These are phyloP conservation scores for Lepidopterella palustris DNA, from an alignment of 495 filamentous ascomycete genomes.

Conservation along the genomic window DNA sequence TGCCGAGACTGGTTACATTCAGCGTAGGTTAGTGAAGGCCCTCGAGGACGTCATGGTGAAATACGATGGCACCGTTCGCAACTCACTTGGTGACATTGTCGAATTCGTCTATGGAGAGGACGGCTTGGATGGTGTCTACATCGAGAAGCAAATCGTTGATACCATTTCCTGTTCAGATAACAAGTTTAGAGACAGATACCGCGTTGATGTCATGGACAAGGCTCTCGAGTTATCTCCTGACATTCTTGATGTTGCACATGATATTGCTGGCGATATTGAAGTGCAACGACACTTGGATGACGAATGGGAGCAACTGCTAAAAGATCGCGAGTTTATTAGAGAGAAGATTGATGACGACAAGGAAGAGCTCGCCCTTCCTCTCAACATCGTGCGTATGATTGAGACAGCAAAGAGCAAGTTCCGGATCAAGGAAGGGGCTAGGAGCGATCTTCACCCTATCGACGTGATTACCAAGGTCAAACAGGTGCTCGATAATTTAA, in stretches of 20 bases:
- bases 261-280: constrained; percentile 77
- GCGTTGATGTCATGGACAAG: constrained; percentile 90
- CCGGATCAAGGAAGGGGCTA: constrained; percentile 72
- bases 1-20: constrained; percentile 97
- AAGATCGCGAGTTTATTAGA: constrained; percentile 71
- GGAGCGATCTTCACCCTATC: constrained; percentile 85
- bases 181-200: constrained; percentile 70
- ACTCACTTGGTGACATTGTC: constrained; percentile 93
- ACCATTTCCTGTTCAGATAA: constrained; percentile 67
- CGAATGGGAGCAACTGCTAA: constrained; percentile 73
- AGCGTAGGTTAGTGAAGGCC: constrained; percentile 95
- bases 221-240: constrained; percentile 56
- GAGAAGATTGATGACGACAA: constrained; percentile 52
- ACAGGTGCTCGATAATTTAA: constrained; percentile 64
- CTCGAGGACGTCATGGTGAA: constrained; percentile 96
- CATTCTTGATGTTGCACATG: constrained; percentile 75
- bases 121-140: constrained; percentile 81
- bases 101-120: constrained; percentile 98
- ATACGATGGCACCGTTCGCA: constrained; percentile 95
- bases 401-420: constrained; percentile 84
- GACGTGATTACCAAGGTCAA: constrained; percentile 80
- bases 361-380: constrained; percentile 78
- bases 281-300: constrained; percentile 80
- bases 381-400: constrained; percentile 86
- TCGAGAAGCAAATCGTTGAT: constrained; percentile 87